Base-by-base conservation (phyloP, 805 yeast species). In the Metschnikowia aberdeeniae region DNA sequence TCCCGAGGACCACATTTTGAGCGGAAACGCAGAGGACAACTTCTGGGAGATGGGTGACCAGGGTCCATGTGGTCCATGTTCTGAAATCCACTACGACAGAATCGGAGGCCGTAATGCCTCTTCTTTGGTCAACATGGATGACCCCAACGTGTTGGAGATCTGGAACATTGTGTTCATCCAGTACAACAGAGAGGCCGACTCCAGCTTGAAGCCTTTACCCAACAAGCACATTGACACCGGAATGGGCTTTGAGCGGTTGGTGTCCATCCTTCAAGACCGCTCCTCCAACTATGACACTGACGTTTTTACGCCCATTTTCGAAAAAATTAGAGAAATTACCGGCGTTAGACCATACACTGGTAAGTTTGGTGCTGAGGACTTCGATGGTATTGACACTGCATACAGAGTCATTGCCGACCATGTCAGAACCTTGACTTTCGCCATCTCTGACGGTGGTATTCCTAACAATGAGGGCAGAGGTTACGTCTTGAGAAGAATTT, bases 21-120 rank as follows among this genome's bases (percentile, higher is more conserved):
- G 97, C 17, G 99, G 99, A 46, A 73, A 82, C 55, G 86, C 83
- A 43, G 74, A 82, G 62, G 99, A 93, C 66, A 93, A 93, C 72
- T 93, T 93, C 70, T 93, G 99, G 99, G 99, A 93, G 75, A 93
- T 93, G 99, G 99, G 99, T 59, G 99, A 95, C 63, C 98, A 92
- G 74, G 99, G 99, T 55, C 99, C 99, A 40, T 93, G 99, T 75
- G 99, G 99, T 52, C 99, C 99, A 42, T 95, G 99, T 72, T 86
- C 96, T 20, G 99, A 93, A 70, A 79, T 93, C 57, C 99, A 93
- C 68, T 93, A 89, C 67, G 99, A 93, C 69, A 83, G 99, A 71
- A 89, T 93, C 54, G 99, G 99, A 54, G 97, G 98, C 47, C 84
- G 99, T 75, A 92, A 93, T 62, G 99, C 98, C 44, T 75, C 97